Evolutionary conservation across 169 alveolate genomes (phyloP), one percentile per base, ranked within the genome.

Genomic region (Plasmodium malariae): DNA sequence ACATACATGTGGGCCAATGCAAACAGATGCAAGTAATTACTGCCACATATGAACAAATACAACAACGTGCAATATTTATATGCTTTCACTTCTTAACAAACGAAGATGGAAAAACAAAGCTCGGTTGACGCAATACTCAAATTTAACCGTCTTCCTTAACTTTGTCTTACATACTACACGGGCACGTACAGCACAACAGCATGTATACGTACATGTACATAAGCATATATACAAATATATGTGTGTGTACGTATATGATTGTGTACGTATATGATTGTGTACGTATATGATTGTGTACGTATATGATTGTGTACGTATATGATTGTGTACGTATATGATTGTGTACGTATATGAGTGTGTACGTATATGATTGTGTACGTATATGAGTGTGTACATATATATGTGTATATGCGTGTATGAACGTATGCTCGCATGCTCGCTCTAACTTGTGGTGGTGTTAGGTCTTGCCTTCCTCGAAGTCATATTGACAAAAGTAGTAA

Each of bases 401-500:
- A 0, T 48, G 6, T 11, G 17, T 48, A 48, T 48, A 48, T 48
- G 17, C n/a, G 17, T 48, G 17, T 48, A 11, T 0, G 21, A 48
- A 48, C 26, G 21, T n/a, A 5, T 48, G 2, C 24, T 57, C 14
- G 19, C 48, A 57, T 32, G 24, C 34, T 37, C 70, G 54, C 83
- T 30, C 69, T 65, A 12, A 85, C 93, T 69, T 63, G 92, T 54
- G 34, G 60, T 68, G 14, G 88, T 62, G 21, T 88, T 88, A 36
- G 92, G 94, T 14, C 94, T 73, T 11, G 92, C 59, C 72, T 88
- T 87, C 24, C 94, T 76, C 2, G 92, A 76, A 0, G 88, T 76
- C 87, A 89, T 92, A 36, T 70, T 96, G 74, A 94, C 96, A 70
- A 92, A 95, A 54, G 94, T 93, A 26, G 92, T 88, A 85, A 76